phyloP scores from a whole-genome alignment of 345 rosid genomes.

The Aethionema arabicum region DNA sequence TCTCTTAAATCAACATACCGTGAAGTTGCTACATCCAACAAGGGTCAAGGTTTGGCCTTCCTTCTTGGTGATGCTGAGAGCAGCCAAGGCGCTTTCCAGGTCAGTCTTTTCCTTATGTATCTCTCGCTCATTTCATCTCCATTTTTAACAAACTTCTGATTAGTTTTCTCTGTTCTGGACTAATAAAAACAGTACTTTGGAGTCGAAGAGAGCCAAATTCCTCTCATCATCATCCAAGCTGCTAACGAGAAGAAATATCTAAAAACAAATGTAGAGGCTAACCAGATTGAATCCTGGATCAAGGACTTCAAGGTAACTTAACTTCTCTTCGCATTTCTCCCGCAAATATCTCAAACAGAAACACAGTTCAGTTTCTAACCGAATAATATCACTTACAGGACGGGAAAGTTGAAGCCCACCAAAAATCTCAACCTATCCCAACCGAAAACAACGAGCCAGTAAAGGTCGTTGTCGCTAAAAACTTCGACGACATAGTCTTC shows the following conservation, averaged over 20 bases:
- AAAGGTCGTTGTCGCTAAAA: conserved; percentile 87
- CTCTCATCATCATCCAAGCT: conserved; percentile 75
- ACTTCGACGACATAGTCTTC: conserved; percentile 62
- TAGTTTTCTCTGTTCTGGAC: conserved; percentile 16
- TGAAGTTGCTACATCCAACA: conserved; percentile 69
- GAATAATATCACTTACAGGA: conserved; percentile 47
- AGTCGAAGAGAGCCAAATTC: conserved; percentile 81
- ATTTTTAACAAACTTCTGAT: conserved; percentile 10
- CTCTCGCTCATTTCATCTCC: conserved; percentile 1
- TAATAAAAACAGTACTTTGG: conserved; percentile 75
- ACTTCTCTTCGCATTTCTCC: background rate
- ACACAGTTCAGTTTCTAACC: background rate
- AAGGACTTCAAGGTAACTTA: conserved; percentile 67
- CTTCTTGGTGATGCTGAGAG: conserved; percentile 84
- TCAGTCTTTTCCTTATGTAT: conserved; percentile 34
- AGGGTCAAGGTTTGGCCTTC: conserved; percentile 69
- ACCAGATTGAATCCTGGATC: conserved; percentile 78
- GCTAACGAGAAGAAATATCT: conserved; percentile 76
- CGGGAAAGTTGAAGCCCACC: conserved; percentile 63
- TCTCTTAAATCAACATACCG: conserved; percentile 63
- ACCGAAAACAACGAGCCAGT: conserved; percentile 76
- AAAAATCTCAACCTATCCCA: conserved; percentile 87
- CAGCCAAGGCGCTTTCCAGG: conserved; percentile 95
- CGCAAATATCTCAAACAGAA: background rate
- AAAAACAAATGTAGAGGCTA: conserved; percentile 68